Evolutionary conservation across 177 flowering plant genomes (phyloP).

Genomic region (Vitis hybrid): DNA sequence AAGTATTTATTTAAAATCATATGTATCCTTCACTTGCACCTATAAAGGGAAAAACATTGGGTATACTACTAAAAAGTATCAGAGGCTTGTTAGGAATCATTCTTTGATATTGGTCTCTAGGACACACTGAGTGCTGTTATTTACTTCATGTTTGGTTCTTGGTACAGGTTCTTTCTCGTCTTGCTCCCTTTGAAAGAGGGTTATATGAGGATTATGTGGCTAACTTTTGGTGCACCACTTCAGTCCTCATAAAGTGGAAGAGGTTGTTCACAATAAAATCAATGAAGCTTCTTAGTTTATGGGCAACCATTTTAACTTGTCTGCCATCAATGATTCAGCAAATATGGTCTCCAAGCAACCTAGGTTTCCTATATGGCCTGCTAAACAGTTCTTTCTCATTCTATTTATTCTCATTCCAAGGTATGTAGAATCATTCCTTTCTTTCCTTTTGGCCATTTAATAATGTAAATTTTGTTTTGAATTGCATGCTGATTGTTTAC

Average conservation of each 20-base stretch:
- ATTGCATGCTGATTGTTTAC: constrained; percentile 6
- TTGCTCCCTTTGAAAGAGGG: constrained; percentile 97
- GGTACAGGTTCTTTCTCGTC: constrained; percentile 75
- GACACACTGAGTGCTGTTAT: not conserved
- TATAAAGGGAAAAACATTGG: too few relatives aligned
- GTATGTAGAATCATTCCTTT: constrained; percentile 25
- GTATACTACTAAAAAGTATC: too few relatives aligned
- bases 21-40: too few relatives aligned
- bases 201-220: constrained; percentile 97
- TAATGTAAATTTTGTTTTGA: not conserved
- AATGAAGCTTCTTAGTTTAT: constrained; percentile 61
- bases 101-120: not conserved
- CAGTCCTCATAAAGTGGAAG: constrained; percentile 84
- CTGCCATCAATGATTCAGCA: constrained; percentile 88
- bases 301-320: constrained; percentile 53
- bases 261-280: constrained; percentile 54
- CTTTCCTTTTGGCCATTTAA: not conserved
- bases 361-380: constrained; percentile 74
- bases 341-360: constrained; percentile 63
- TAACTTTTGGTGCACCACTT: constrained; percentile 92
- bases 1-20: too few relatives aligned
- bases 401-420: constrained; percentile 93
- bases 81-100: not conserved
- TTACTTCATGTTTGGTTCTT: constrained; percentile 6
- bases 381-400: constrained; percentile 78